A percentile compares a stretch with the other conserved stretches of the same genome.
These are phyloP conservation scores for Podospora sp. DNA, from an alignment of 495 filamentous ascomycete species.

Conservation along the genomic window DNA sequence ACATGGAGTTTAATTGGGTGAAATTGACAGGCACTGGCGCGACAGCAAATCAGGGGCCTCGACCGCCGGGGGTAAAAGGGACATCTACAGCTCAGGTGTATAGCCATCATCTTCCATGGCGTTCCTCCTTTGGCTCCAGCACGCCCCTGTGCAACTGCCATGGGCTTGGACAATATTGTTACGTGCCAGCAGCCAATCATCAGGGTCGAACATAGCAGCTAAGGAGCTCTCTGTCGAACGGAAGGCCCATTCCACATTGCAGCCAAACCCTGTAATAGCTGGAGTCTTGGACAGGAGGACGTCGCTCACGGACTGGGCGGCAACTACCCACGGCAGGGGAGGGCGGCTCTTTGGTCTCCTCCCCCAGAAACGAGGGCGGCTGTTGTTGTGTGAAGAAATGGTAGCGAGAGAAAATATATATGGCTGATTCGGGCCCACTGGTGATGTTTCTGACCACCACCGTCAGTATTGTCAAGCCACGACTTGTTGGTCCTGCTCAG, in stretches of 20 bases:
- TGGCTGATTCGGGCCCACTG: not conserved
- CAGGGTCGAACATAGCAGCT: not conserved
- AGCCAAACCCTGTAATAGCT: too few species aligned
- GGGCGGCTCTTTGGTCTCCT: too few species aligned
- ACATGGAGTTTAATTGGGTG: not conserved
- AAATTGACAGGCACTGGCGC: not conserved
- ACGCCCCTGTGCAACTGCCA: not conserved
- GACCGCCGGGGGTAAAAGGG: not conserved
- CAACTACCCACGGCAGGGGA: not conserved
- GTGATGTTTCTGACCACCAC: not conserved
- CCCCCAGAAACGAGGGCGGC: too few species aligned
- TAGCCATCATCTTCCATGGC: not conserved
- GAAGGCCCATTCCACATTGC: not conserved
- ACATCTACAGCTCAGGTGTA: too few species aligned
- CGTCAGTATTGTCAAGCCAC: not conserved
- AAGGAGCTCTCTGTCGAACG: not conserved
- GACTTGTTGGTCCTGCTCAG: not conserved
- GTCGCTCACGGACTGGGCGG: not conserved
- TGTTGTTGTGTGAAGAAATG: too few species aligned
- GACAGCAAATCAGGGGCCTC: not conserved
- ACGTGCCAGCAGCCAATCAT: not conserved
- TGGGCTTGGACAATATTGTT: not conserved
- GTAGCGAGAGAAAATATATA: not conserved
- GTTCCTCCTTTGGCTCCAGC: not conserved
- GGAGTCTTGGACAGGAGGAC: not conserved